Base-by-base conservation (phyloP, 1,139 yeast genomes). In the Pneumocystis carinii region DNA sequence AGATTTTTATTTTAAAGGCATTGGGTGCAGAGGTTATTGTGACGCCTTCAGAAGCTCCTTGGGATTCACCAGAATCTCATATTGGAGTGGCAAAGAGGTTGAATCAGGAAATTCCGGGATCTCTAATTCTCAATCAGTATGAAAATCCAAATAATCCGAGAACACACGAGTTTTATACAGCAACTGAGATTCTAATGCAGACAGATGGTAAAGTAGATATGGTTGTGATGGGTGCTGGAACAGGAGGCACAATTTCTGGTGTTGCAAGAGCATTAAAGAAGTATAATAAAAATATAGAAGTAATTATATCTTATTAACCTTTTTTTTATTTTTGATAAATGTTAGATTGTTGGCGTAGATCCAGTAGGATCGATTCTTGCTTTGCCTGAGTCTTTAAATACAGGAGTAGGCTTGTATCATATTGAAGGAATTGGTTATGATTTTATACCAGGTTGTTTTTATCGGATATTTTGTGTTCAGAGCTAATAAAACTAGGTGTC, bases 361-460 rank as follows among this genome's bases (percentile, higher is more conserved):
- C 96, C 95, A 62, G 79, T 82, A 70, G 96, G 96, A 41, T 88
- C 95, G 62, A 87, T 88, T 70, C 81, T 88, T 70, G 95, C 95
- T 36, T 79, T 79, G 64, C 96, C 96, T 42, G 92, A 83, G 72
- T 72, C 83, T n/a, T 79, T 88, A 70, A 88, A 88, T 58, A 60
- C 15, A 36, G 75, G 83, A 41, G 74, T 78, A 57, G 83, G 81
- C 19, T 80, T 83, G 27, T 88, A 88, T 76, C 82, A 87, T 72
- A 95, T 88, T 61, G 96, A 88, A 76, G 96, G 96, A 75, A 88
- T 88, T 70, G 96, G 96, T 69, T 88, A 88, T 73, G 96, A 88
- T 75, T 88, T 88, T 72, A 79, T 88, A 67, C 96, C 96, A 61
- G 59, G 35, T 56, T 37, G 10, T 57, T 2, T 19, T 57, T 27